Base-by-base conservation (phyloP, 2,329 filamentous ascomycete genomes). In the Sporothrix euskadiensis region DNA sequence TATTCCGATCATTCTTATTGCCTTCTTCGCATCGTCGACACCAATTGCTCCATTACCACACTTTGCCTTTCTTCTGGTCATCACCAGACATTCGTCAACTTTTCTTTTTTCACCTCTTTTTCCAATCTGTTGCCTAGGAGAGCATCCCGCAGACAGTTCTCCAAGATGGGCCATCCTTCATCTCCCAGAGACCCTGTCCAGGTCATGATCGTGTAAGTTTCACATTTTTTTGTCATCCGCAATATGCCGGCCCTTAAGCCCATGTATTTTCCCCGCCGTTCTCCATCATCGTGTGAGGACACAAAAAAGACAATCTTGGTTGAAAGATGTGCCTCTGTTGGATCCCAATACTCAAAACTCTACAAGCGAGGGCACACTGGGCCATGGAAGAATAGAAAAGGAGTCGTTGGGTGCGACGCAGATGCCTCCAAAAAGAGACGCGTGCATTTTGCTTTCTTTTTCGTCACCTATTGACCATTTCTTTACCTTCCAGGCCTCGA, bases 391-490 rank as follows among this genome's bases (percentile, higher is more conserved):
- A 35, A n/a, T 14, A 9, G 56, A 35, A 35, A 39, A 35, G 30
- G 16, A 35, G 56, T 6, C 12, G 56, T 9, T 8, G 30, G 19
- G 44, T 19, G 44, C 2, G 22, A 56, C 52, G n/a, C 7, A 7
- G 10, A 26, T 12, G 14, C n/a, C 12, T 44, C n/a, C 59, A 41
- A 65, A 65, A 44, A 44, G 57, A 41, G n/a, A 5, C 19, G n/a
- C 14, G 19, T 44, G 59, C 35, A 65, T 65, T 26, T 26, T 44
- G 59, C n/a, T 65, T 65, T 26, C n/a, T 65, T 65, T 65, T 65
- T 35, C n/a, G 12, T 14, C n/a, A 9, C 47, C 22, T 19, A 66
- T 22, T 66, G 39, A 66, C 32, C 41, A 9, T 19, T 12, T 0
- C 12, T 66, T 19, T 49, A 19, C 4, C 14, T n/a, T 39, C 30